These are phyloP conservation scores for Ceratocystis diversiconidia DNA, from an alignment of 2,329 filamentous ascomycete species.

Conservation along the genomic window DNA sequence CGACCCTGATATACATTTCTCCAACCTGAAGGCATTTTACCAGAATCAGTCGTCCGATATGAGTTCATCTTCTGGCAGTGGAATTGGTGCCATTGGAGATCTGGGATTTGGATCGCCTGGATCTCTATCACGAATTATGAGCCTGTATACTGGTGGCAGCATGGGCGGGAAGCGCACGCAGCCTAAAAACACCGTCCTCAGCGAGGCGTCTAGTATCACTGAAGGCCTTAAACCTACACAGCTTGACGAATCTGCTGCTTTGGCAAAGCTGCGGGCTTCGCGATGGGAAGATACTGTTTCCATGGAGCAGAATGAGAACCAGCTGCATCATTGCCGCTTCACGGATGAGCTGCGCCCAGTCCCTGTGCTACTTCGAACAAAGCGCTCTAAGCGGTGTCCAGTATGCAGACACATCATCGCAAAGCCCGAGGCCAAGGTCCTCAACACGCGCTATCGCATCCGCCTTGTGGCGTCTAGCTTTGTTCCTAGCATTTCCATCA, in stretches of 20 bases:
- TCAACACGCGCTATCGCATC: constrained; percentile 82
- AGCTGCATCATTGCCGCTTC: constrained; percentile 44
- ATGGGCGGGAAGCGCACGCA: constrained; percentile 50
- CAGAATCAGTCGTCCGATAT: constrained; percentile 58
- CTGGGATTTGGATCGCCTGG: constrained; percentile 61
- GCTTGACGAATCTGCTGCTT: constrained; percentile 46
- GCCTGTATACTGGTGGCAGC: constrained; percentile 59
- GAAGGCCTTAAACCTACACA: constrained; percentile 58
- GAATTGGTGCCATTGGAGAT: constrained; percentile 27
- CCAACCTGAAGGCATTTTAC: constrained; percentile 66
- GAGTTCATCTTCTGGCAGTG: constrained; percentile 31
- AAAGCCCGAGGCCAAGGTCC: constrained; percentile 83
- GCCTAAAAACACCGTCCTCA: constrained; percentile 57
- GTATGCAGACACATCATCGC: constrained; percentile 88
- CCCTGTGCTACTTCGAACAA: constrained; percentile 72
- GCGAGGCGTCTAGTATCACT: constrained; percentile 54
- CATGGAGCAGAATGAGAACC: constrained; percentile 33
- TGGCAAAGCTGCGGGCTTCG: constrained; percentile 42
- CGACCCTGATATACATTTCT: constrained; percentile 56
- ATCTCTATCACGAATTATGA: constrained; percentile 80
- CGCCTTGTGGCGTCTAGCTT: constrained; percentile 77
- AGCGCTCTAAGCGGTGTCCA: constrained; percentile 85
- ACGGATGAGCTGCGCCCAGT: constrained; percentile 64
- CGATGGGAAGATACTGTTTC: constrained; percentile 52
- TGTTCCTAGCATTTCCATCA: constrained; percentile 68